Percentiles rank a stretch among this genome's conserved stretches.
Evolutionary conservation across 2,329 filamentous ascomycete genomes (phyloP).

Genomic region (Beauveria sp.): DNA sequence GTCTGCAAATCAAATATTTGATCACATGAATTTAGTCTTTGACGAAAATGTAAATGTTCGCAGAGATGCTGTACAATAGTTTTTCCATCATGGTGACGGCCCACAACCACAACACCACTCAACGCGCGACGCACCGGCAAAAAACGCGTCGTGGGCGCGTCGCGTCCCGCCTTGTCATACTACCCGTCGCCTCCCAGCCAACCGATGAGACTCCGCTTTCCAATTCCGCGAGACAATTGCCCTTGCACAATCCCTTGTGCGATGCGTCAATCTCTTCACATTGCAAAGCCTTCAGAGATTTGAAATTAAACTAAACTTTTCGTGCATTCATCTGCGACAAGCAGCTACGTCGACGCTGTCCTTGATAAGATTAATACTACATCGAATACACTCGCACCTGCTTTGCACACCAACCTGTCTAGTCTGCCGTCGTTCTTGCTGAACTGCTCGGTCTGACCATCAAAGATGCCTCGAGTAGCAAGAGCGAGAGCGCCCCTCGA

Average conservation of each 20-base stretch:
- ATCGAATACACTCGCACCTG: neutral
- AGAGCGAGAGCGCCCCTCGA: slow-evolving; percentile 18
- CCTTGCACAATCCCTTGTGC: neutral
- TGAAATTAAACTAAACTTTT: neutral
- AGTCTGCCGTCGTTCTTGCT: neutral
- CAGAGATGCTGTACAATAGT: no score
- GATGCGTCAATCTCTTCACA: neutral
- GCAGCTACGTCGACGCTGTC: neutral
- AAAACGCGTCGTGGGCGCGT: slow-evolving; percentile 7
- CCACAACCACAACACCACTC: neutral
- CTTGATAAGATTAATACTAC: no score
- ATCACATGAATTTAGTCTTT: neutral
- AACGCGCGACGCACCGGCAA: neutral
- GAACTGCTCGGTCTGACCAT: neutral
- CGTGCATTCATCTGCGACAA: neutral
- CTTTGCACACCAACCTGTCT: neutral
- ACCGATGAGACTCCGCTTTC: slow-evolving; percentile 8
- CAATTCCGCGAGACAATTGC: neutral
- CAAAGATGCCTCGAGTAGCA: slow-evolving; percentile 20
- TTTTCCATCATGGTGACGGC: neutral
- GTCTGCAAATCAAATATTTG: neutral
- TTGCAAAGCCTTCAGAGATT: neutral
- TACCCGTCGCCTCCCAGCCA: slow-evolving; percentile 8
- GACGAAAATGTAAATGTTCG: neutral
- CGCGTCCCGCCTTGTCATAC: neutral